Percentiles rank a stretch among this genome's conserved stretches.
phyloP scores from a whole-genome alignment of 2,329 filamentous ascomycete species.

The Talaromyces marneffei region DNA sequence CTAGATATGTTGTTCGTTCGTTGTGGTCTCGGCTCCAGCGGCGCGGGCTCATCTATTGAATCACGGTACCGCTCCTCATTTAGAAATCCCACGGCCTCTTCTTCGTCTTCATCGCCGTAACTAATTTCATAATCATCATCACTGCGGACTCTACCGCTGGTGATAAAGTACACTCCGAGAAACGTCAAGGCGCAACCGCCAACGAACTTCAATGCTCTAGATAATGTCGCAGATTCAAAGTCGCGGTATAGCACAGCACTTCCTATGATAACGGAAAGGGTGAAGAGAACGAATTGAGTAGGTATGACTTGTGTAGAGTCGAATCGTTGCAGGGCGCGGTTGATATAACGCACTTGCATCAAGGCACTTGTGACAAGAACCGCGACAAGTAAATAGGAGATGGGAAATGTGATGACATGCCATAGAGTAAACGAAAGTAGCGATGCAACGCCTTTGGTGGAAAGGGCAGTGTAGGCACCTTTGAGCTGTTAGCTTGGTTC shows the following conservation, averaged over 20 bases:
- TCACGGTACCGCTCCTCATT: slow-evolving; percentile 35
- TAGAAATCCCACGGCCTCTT: slow-evolving; percentile 44
- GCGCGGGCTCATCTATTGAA: slow-evolving; percentile 26
- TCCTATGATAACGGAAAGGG: slow-evolving; percentile 87
- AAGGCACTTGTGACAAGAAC: slow-evolving; percentile 78
- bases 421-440: slow-evolving; percentile 87
- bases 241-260: slow-evolving; percentile 91
- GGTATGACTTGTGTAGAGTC: slow-evolving; percentile 97
- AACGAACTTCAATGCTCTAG: slow-evolving; percentile 76
- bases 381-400: slow-evolving; percentile 79
- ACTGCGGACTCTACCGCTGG: slow-evolving; percentile 64
- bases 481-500: slow-evolving; percentile 16
- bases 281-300: slow-evolving; percentile 95
- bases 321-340: slow-evolving; percentile 82
- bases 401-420: slow-evolving; percentile 81
- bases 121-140: slow-evolving; percentile 58
- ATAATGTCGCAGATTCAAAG: slow-evolving; percentile 73
- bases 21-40: slow-evolving; percentile 17
- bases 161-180: slow-evolving; percentile 94
- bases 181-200: slow-evolving; percentile 90
- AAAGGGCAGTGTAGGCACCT: slow-evolving; percentile 94
- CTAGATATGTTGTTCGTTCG: slow-evolving; percentile 19
- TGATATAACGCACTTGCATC: slow-evolving; percentile 96
- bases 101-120: slow-evolving; percentile 60
- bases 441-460: slow-evolving; percentile 93